These are phyloP conservation scores for Trichoderma asperellum DNA, from an alignment of 2,329 filamentous ascomycete genomes.

Conservation along the genomic window DNA sequence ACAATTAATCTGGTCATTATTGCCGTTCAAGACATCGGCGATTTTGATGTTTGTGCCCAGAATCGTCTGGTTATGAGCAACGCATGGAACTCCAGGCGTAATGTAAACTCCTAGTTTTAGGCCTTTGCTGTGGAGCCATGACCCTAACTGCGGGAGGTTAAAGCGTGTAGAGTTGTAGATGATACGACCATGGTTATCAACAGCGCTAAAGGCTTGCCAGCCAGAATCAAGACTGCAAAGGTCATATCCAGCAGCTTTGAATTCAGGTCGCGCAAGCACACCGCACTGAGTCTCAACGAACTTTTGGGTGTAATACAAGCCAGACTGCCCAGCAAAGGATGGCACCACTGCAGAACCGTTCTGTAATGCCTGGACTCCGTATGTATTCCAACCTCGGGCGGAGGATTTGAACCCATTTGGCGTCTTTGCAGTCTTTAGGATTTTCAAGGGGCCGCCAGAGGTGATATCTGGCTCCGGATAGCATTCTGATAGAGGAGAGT, in stretches of 20 bases:
- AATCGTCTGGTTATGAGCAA: slow-evolving; percentile 24
- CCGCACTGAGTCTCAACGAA: slow-evolving; percentile 30
- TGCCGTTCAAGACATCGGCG: slow-evolving; percentile 12
- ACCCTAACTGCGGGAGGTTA: slow-evolving; percentile 25
- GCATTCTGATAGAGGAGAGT: slow-evolving; percentile 15
- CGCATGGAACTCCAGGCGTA: slow-evolving; percentile 28
- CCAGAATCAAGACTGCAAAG: slow-evolving; percentile 37
- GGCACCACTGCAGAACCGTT: slow-evolving; percentile 27
- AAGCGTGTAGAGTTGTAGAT: slow-evolving; percentile 27
- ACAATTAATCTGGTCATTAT: slow-evolving; percentile 28
- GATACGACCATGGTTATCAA: slow-evolving; percentile 26
- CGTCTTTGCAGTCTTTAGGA: slow-evolving; percentile 27
- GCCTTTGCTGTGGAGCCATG: slow-evolving; percentile 23
- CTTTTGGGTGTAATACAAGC: slow-evolving; percentile 22
- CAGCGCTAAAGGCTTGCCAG: slow-evolving; percentile 31
- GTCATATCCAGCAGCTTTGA: slow-evolving; percentile 25
- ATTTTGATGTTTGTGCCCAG: slow-evolving; percentile 22
- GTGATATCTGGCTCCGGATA: slow-evolving; percentile 24
- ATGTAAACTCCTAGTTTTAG: slow-evolving; percentile 28
- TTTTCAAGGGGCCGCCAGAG: slow-evolving; percentile 16
- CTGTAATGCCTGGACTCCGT: slow-evolving; percentile 23
- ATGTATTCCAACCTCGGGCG: slow-evolving; percentile 29
- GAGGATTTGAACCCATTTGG: slow-evolving; percentile 19
- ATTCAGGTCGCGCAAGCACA: slow-evolving; percentile 19
- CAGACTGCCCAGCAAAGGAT: slow-evolving; percentile 28